Percentiles rank a stretch among this genome's conserved stretches.
phyloP scores from a whole-genome alignment of 2,329 filamentous ascomycete genomes.

The Penicillium sp. region DNA sequence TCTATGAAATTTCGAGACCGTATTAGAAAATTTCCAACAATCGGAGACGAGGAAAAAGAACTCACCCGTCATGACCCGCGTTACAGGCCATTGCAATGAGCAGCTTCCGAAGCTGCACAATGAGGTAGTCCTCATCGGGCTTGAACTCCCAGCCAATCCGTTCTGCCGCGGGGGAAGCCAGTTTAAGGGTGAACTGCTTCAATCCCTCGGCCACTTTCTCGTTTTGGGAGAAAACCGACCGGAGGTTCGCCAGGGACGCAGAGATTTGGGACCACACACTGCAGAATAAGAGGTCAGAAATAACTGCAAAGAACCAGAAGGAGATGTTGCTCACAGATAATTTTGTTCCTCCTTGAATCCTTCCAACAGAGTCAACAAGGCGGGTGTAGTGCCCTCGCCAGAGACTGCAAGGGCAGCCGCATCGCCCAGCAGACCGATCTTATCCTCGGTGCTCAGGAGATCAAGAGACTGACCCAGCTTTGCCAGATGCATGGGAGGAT shows the following conservation, averaged over 20 bases:
- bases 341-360: conserved; percentile 79
- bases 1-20: conserved; percentile 38
- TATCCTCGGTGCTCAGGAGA: conserved; percentile 78
- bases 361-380: conserved; percentile 77
- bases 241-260: conserved; percentile 70
- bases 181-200: conserved; percentile 72
- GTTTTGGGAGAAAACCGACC: conserved; percentile 80
- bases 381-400: conserved; percentile 77
- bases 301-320: neutral
- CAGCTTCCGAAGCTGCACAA: conserved; percentile 75
- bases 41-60: conserved; percentile 12
- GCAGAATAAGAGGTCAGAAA: conserved; percentile 16
- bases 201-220: conserved; percentile 68
- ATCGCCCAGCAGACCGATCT: conserved; percentile 88
- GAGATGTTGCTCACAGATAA: conserved; percentile 58
- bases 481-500: conserved; percentile 76
- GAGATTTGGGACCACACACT: conserved; percentile 83
- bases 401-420: conserved; percentile 85
- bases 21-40: neutral
- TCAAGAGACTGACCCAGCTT: conserved; percentile 76
- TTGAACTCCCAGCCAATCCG: conserved; percentile 82
- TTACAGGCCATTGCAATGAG: conserved; percentile 73
- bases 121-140: conserved; percentile 76
- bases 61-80: conserved; percentile 71
- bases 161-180: conserved; percentile 72